Evolutionary conservation across 805 yeast genomes (phyloP).

Genomic region (Candida quercuum): DNA sequence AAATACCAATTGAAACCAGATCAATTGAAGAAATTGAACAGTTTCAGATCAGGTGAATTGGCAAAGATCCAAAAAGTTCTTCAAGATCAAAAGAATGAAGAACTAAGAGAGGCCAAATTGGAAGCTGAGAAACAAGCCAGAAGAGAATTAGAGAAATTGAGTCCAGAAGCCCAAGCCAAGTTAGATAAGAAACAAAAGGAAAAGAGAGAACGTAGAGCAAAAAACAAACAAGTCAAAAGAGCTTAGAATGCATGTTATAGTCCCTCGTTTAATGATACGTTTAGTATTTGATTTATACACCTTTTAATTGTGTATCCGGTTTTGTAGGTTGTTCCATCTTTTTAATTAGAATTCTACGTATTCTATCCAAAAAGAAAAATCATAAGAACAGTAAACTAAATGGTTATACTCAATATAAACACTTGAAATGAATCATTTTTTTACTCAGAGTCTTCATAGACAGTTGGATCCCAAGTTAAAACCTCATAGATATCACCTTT

Average conservation of each 20-base stretch:
- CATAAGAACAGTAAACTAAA: no score
- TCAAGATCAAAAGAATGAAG: conserved; percentile 64
- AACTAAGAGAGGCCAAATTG: conserved; percentile 61
- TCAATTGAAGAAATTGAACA: conserved; percentile 66
- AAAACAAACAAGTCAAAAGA: conserved; percentile 30
- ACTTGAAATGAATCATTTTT: no score
- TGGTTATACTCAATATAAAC: no score
- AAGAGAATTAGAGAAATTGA: conserved; percentile 49
- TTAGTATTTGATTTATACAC: neutral
- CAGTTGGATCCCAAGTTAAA: conserved; percentile 54
- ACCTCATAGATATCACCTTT: conserved; percentile 47
- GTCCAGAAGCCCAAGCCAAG: conserved; percentile 77
- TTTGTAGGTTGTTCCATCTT: no score
- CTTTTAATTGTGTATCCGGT: no score
- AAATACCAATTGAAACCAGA: conserved; percentile 64
- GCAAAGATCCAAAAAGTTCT: conserved; percentile 63
- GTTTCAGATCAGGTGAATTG: conserved; percentile 71
- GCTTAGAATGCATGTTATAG: no score
- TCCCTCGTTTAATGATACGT: neutral
- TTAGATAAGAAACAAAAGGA: conserved; percentile 73
- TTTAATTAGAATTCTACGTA: no score
- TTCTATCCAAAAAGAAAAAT: no score
- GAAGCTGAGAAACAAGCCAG: conserved; percentile 63
- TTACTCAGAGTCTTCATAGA: no score
- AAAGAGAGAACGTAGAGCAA: conserved; percentile 78